A percentile compares a stretch with the other conserved stretches of the same genome.
Evolutionary conservation across 768 basidiomycete species (phyloP).

Genomic region (Suillus brevipes): DNA sequence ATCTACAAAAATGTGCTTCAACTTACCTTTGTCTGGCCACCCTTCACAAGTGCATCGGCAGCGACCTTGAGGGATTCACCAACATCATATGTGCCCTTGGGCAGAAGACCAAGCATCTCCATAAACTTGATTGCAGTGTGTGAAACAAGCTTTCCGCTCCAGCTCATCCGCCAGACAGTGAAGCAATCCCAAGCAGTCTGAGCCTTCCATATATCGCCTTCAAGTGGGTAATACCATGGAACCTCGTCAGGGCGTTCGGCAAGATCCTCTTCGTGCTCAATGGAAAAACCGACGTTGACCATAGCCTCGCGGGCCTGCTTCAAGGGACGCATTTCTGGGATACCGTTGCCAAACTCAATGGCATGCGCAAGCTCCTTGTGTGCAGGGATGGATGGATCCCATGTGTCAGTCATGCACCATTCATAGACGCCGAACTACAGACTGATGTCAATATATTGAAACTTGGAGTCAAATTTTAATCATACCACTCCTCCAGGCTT

Average conservation of each 20-base stretch:
- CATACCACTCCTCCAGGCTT: slow-evolving; percentile 94
- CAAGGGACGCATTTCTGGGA: slow-evolving; percentile 93
- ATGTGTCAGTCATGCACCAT: slow-evolving; percentile 97
- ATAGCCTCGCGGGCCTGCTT: slow-evolving; percentile 72
- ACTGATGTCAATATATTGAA: slow-evolving; percentile 3
- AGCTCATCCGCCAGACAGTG: slow-evolving; percentile 88
- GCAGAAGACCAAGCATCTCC: slow-evolving; percentile 78
- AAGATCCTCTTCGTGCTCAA: slow-evolving; percentile 92
- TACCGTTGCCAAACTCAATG: slow-evolving; percentile 94
- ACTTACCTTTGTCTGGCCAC: slow-evolving; percentile 82
- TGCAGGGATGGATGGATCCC: slow-evolving; percentile 81
- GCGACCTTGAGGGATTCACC: slow-evolving; percentile 87
- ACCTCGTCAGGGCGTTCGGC: slow-evolving; percentile 77
- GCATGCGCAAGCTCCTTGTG: slow-evolving; percentile 92
- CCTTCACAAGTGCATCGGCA: slow-evolving; percentile 73
- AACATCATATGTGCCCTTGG: slow-evolving; percentile 91
- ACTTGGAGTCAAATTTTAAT: slow-evolving; percentile 17
- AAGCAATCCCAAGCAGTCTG: slow-evolving; percentile 93
- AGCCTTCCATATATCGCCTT: slow-evolving; percentile 89
- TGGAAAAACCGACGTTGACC: slow-evolving; percentile 78
- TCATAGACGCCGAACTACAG: slow-evolving; percentile 94
- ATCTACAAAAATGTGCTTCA: not conserved
- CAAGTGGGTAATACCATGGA: slow-evolving; percentile 96
- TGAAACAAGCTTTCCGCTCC: slow-evolving; percentile 80
- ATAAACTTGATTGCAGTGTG: slow-evolving; percentile 76